Evolutionary conservation across 345 rosid species (phyloP), one percentile per base, ranked within the genome.

Genomic region (Eucalyptus fibrosa): DNA sequence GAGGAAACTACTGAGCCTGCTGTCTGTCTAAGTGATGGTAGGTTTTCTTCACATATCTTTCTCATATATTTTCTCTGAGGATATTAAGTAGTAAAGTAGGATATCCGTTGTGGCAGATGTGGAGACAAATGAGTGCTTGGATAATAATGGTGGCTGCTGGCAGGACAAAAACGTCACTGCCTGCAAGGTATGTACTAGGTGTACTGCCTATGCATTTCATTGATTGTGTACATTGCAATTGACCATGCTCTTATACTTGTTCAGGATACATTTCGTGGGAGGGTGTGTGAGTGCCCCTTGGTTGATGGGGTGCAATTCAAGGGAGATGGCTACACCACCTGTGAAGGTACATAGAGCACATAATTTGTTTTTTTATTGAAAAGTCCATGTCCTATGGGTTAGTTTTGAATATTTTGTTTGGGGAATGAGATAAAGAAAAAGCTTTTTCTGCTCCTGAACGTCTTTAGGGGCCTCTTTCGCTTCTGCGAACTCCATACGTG

Each of bases 181-280:
- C 89, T 98, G 99, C 97, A 97, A 95, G 99, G 99, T 96, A 91
- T 67, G 88, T 13, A 11, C 65, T 37, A 16, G 47, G 12, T 86
- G 65, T 86, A 45, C 56, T 51, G 55, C 47, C 77, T 18, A 42
- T 67, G 81, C 81, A 34, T 40, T 55, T 86, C n/a, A 80, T 88
- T 62, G 45, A 77, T 77, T 77, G 83, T 77, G 45, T 37, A 19
- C 28, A 19, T 37, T 77, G 45, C 47, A 19, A 21, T 11, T 77
- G 28, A 77, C 45, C 83, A 37, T 37, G 45, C 47, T 77, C 83
- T 77, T 81, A 14, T 24, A 6, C 19, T 83, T 59, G 67, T 62
- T 87, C 93, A 98, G 99, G 99, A 98, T 93, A 98, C 99, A 28
- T 98, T 98, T 88, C 98, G 99, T 87, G 99, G 99, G 88, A 95